Evolutionary conservation across 768 basidiomycete genomes (phyloP), one percentile per base, ranked within the genome.

Genomic region (Collybia nuda): DNA sequence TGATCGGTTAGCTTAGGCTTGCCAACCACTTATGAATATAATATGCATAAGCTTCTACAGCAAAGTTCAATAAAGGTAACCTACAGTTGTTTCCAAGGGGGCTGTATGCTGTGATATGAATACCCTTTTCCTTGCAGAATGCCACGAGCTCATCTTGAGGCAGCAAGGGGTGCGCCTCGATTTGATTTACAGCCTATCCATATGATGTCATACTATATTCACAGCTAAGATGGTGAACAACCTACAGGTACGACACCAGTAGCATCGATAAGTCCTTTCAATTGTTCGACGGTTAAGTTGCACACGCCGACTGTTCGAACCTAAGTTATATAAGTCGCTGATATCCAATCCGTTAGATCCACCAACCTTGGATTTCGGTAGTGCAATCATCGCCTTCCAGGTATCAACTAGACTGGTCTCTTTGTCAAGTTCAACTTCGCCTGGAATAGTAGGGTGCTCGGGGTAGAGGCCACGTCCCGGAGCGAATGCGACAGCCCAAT

Each of bases 71-170:
- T 9, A n/a, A 14, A 1, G 15, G n/a, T 18, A 32, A 65, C 78
- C 56, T 64, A 86, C 85, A 60, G 70, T 90, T 92, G 73, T 92
- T 88, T 39, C 92, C 91, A 2, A 93, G 81, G 5, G 90, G 90
- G 56, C 79, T 81, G 61, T 81, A 81, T 0, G 78, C 79, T 6
- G 77, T 79, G 24, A 93, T 66, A 56, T 88, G 83, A 62, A 92
- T 90, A 44, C 76, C 77, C 61, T 88, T 80, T 53, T 76, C 68
- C 59, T 84, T 80, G 72, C 84, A 85, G 71, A 80, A 92, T 35
- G 72, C 77, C 46, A 85, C 75, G 47, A 92, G 79, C 12, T 89
- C 84, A 44, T 85, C 80, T 61, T 93, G 90, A 8, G 79, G 86
- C 50, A 90, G 78, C 45, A 84, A 76, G 12, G 91, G 90, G 75